These are phyloP conservation scores for Hapsidospora chrysogenum DNA, from an alignment of 495 filamentous ascomycete species.

Conservation along the genomic window DNA sequence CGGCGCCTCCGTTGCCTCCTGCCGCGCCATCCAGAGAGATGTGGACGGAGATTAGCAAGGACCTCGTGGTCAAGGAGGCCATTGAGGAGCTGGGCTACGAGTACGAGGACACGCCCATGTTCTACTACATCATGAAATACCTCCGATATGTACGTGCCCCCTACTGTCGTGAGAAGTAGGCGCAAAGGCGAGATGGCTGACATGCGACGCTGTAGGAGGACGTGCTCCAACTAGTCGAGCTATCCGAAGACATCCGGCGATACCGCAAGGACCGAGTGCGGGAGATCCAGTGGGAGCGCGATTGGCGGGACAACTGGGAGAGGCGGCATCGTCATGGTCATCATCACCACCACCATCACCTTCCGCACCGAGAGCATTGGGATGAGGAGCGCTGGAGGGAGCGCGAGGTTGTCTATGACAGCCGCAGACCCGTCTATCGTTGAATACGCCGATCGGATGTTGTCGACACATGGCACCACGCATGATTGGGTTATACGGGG, in stretches of 20 bases:
- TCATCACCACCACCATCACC: conserved; percentile 14
- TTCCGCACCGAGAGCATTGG: conserved; percentile 16
- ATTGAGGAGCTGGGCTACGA: conserved; percentile 74
- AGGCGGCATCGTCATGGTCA: conserved; percentile 25
- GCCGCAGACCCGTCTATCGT: conserved; percentile 7
- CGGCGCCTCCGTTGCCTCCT: conserved; percentile 9
- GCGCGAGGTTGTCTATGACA: conserved; percentile 38
- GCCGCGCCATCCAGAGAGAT: conserved; percentile 43
- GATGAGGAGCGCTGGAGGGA: conserved; percentile 43
- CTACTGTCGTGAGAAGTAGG: conserved; percentile 2
- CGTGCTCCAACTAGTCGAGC: conserved; percentile 63
- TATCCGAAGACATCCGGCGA: conserved; percentile 67
- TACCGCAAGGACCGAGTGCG: conserved; percentile 59
- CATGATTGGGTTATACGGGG: too few species aligned
- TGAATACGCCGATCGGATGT: too few species aligned
- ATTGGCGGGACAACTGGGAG: conserved; percentile 46
- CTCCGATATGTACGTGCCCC: conserved; percentile 57
- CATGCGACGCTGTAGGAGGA: conserved; percentile 47
- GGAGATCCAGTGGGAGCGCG: conserved; percentile 69
- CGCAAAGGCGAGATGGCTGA: background rate
- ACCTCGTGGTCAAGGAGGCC: conserved; percentile 74
- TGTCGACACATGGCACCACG: too few species aligned
- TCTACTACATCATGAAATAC: conserved; percentile 88
- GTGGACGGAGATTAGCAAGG: conserved; percentile 97
- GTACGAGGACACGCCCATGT: conserved; percentile 78